Base-by-base conservation (phyloP, 2,329 filamentous ascomycete species). In the Fusarium sp. region DNA sequence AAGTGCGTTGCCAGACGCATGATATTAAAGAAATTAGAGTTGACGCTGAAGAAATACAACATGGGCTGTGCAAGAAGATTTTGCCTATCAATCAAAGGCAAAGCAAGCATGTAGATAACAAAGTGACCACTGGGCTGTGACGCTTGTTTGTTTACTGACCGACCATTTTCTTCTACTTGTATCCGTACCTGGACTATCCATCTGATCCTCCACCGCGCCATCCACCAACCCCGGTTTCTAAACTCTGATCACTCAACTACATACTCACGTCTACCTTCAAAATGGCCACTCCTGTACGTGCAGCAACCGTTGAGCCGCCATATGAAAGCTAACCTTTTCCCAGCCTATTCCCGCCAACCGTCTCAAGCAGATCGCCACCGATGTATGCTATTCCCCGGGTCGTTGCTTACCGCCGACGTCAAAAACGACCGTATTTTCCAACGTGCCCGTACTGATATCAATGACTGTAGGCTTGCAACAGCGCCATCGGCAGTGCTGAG, bases 361-460 rank as follows among this genome's bases (percentile, higher is more conserved):
- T 71, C 88, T 97, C 72, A 92, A 91, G 83, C 92, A 96, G 84
- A 95, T 97, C 79, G 91, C 92, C 74, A 90, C 88, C 78, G 91
- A 95, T 85, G 93, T 95, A 86, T 77, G 88, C 83, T 65, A 18
- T 44, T 42, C 42, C 42, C 59, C 62, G 44, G 26, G 41, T 48
- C 30, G 51, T 66, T 65, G 65, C 67, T 73, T 75, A 74, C 73
- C 73, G 62, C 68, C 65, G 51, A 57, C 48, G 44, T 53, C 31
- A 18, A 56, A 31, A 57, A 31, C 58, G 53, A 51, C 53, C 31
- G 21, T 54, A 48, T 49, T 41, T 48, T 30, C 53, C 54, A 51
- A 57, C 57, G n/a, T 46, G 58, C 50, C 52, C 45, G 44, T 65
- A 55, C 63, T 71, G 51, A 73, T 30, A 39, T 48, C 23, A 41